Percentiles rank a stretch among this genome's conserved stretches.
phyloP scores from a whole-genome alignment of 2,329 filamentous ascomycete species.

The Cercospora citrullina region DNA sequence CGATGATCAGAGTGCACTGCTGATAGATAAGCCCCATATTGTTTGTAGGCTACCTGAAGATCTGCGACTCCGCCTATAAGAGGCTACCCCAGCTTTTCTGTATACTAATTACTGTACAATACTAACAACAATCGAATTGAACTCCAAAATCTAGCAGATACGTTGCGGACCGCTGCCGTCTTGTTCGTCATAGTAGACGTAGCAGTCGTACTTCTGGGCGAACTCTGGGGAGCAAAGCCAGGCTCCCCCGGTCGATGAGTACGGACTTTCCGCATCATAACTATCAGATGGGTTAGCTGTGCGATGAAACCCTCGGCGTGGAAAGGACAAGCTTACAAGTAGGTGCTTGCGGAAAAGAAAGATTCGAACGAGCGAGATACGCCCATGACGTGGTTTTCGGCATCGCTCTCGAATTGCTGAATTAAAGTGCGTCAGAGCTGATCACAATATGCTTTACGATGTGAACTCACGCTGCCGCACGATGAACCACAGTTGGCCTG shows the following conservation, averaged over 20 bases:
- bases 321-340: background rate
- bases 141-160: background rate
- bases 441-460: no score
- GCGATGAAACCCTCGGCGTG: rapidly evolving
- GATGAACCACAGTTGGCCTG: background rate
- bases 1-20: no score
- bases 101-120: no score
- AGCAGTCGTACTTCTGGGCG: background rate
- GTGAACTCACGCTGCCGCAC: background rate
- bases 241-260: background rate
- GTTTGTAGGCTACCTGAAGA: no score
- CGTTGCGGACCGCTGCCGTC: background rate
- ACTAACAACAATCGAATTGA: no score
- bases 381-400: no score
- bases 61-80: no score
- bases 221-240: background rate
- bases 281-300: background rate
- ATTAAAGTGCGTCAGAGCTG: no score
- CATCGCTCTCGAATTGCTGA: no score
- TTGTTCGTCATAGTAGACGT: background rate
- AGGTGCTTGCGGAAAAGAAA: background rate
- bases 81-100: no score
- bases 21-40: no score
- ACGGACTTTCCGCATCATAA: background rate
- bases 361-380: no score